phyloP scores from a whole-genome alignment of 1,139 yeast species.

The Geotrichum europaeum region DNA sequence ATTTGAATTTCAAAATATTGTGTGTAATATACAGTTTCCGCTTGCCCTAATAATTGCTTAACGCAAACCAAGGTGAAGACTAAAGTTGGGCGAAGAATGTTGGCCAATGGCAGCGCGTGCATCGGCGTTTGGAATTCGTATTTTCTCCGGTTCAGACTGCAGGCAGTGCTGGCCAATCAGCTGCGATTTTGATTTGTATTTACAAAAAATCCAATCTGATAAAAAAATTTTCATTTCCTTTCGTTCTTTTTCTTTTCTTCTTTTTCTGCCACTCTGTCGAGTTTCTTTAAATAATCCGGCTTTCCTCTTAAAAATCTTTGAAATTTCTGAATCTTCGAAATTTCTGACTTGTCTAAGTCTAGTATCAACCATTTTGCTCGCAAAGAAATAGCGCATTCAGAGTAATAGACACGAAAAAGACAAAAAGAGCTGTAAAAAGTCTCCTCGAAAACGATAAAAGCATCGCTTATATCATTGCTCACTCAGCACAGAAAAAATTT shows the following conservation, averaged over 20 bases:
- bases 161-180: conserved; percentile 4
- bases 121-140: neutral
- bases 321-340: neutral
- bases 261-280: neutral
- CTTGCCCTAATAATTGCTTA: neutral
- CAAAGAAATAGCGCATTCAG: neutral
- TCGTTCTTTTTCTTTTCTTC: neutral
- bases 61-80: neutral
- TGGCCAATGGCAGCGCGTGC: neutral
- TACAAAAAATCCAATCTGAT: neutral
- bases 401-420: neutral
- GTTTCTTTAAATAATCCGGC: neutral
- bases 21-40: neutral
- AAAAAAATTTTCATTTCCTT: conserved; percentile 1
- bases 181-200: neutral
- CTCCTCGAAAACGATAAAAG: neutral
- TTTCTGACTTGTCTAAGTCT: neutral
- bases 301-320: neutral
- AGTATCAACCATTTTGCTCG: neutral
- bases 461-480: neutral
- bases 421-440: neutral
- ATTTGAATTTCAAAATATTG: neutral
- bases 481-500: neutral
- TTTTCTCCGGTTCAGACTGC: neutral
- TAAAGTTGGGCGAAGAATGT: neutral